Conservation (phyloP, 176 grass and related monocot species). For the Bromus sterilis region DNA sequence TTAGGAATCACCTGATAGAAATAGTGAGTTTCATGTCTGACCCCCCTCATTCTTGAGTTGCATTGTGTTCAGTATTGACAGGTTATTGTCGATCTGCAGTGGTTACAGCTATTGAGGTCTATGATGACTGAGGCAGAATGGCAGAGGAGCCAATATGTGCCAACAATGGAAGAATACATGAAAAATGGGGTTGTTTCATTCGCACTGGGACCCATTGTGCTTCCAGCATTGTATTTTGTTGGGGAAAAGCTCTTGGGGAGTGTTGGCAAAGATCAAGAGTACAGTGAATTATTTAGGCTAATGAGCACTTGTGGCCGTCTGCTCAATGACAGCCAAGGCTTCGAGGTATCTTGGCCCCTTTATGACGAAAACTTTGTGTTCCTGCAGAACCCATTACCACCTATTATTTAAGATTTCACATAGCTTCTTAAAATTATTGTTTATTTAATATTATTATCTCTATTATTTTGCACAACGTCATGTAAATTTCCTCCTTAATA, state of each 20-base stretch:
- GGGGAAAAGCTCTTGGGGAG: constrained; percentile 27
- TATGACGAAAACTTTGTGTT: not conserved
- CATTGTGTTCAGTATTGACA: not conserved
- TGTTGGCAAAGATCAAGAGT: constrained; percentile 33
- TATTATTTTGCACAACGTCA: not conserved
- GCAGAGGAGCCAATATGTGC: constrained; percentile 27
- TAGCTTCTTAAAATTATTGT: not conserved
- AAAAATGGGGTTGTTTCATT: constrained; percentile 43
- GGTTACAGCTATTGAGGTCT: constrained; percentile 46
- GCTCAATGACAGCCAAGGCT: constrained; percentile 47
- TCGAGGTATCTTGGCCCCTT: constrained; percentile 33
- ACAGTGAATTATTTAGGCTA: constrained; percentile 41
- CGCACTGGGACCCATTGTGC: constrained; percentile 57
- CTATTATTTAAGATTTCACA: not conserved
- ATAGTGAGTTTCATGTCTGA: constrained; percentile 38
- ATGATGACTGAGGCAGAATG: constrained; percentile 66
- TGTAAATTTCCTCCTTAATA: not conserved
- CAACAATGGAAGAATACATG: constrained; percentile 51
- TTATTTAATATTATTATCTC: not conserved
- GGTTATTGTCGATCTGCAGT: constrained; percentile 17
- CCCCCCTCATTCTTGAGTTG: not conserved
- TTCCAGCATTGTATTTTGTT: constrained; percentile 56
- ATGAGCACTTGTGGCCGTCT: constrained; percentile 59
- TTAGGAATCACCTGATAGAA: constrained; percentile 47
- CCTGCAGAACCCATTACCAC: not conserved